A percentile compares a stretch with the other conserved stretches of the same genome.
Evolutionary conservation across 495 filamentous ascomycete species (phyloP).

Genomic region (Talaromyces ruber): DNA sequence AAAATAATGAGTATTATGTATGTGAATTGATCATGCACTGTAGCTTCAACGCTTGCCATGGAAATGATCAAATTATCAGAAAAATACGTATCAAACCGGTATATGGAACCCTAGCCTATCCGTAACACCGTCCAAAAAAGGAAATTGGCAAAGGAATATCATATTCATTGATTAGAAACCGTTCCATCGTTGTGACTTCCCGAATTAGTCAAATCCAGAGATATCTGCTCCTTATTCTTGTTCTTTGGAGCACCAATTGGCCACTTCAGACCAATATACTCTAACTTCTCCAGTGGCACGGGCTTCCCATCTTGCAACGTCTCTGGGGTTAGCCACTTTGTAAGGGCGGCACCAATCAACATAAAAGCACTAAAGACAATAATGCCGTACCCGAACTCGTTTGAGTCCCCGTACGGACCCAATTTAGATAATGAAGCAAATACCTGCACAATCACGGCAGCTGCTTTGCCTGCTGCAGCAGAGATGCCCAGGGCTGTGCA

Average conservation of each 20-base stretch:
- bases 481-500: constrained; percentile 48
- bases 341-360: constrained; percentile 33
- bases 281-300: constrained; percentile 2
- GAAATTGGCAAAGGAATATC: not conserved
- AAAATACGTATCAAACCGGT: not conserved
- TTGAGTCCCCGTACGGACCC: constrained; percentile 7
- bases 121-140: not conserved
- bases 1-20: not conserved
- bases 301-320: not conserved
- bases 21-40: not conserved
- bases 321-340: constrained; percentile 10
- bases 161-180: not conserved
- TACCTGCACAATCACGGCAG: constrained; percentile 47
- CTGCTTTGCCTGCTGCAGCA: constrained; percentile 48
- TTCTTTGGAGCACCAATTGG: not conserved
- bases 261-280: constrained; percentile 2
- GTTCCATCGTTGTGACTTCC: not conserved
- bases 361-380: constrained; percentile 40
- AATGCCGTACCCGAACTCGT: constrained; percentile 33
- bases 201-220: not conserved
- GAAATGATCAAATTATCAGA: not conserved
- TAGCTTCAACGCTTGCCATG: not conserved
- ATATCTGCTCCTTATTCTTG: not conserved
- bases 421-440: constrained; percentile 18
- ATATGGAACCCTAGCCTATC: not conserved